Base-by-base conservation (phyloP, 805 yeast genomes). In the Metahyphopichia silvanorum region DNA sequence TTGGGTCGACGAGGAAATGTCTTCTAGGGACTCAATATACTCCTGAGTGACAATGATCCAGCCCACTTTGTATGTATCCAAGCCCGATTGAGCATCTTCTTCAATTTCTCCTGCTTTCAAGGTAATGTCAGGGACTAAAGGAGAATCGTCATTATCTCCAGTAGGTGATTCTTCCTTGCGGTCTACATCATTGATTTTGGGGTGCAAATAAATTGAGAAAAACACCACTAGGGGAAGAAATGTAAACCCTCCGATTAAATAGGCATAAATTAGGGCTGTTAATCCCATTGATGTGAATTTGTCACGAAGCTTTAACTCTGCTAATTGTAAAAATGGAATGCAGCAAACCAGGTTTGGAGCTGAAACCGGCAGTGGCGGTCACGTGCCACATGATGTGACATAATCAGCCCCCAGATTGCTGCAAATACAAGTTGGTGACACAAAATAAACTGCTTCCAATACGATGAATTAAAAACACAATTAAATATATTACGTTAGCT, bases 21-120 rank as follows among this genome's bases (percentile, higher is more conserved):
- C 66, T 33, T 62, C 69, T 7, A 60, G 46, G 3, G 66, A 57
- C 31, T 66, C 71, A 25, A 66, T 30, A 51, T 81, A 85, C 43
- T 84, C 91, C 39, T 77, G 79, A 0, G 95, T 84, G n/a, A 89
- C 89, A 2, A 82, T 76, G 2, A 87, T 60, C 95, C 94, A 86
- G 6, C 95, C 96, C 8, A 76, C 63, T 50, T 71, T 76, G 44
- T 58, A 71, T 0, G 86, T 73, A 16, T 77, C 76, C 1, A 82
- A 74, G 3, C 93, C 94, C 0, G 75, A 54, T n/a, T 68, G 64
- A 24, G 62, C 57, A 9, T 60, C 57, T 44, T 84, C 89, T 35
- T 81, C 79, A n/a, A 82, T 47, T 38, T 75, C 79, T 0, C 84
- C 84, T 4, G 81, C 77, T 41, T 72, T 77, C 32, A 81, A 58